A percentile compares a stretch with the other conserved stretches of the same genome.
phyloP scores from a whole-genome alignment of 306 rosid species.

The Malus sieversii region DNA sequence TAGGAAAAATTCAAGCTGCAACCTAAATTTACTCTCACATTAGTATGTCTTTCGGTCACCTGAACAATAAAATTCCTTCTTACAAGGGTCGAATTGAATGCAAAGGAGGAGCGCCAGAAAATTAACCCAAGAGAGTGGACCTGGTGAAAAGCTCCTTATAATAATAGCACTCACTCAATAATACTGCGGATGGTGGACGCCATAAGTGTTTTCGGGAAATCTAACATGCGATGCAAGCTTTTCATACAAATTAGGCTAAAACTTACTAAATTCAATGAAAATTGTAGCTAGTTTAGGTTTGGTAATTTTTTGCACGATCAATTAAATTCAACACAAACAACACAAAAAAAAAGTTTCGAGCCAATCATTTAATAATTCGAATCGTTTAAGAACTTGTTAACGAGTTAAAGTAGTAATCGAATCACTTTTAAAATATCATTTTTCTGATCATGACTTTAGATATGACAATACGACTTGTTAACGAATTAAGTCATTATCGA shows the following conservation, averaged over 20 bases:
- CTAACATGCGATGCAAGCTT: background rate
- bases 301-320: too few species aligned
- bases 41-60: too few species aligned
- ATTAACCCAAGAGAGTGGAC: background rate
- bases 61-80: too few species aligned
- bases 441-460: too few species aligned
- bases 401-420: too few species aligned
- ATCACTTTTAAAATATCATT: too few species aligned
- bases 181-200: background rate
- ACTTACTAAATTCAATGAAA: background rate
- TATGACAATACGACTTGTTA: too few species aligned
- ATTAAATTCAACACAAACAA: too few species aligned
- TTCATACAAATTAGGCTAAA: background rate
- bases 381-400: too few species aligned
- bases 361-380: too few species aligned
- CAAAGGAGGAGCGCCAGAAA: background rate
- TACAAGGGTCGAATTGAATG: background rate
- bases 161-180: slow-evolving; percentile 4
- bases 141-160: background rate
- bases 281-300: background rate
- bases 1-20: background rate
- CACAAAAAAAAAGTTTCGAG: too few species aligned
- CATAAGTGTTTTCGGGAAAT: background rate
- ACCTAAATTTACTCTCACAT: background rate
- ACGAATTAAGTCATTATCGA: too few species aligned